Evolutionary conservation across 345 rosid species (phyloP).

Genomic region (Stellera chamaejasme): DNA sequence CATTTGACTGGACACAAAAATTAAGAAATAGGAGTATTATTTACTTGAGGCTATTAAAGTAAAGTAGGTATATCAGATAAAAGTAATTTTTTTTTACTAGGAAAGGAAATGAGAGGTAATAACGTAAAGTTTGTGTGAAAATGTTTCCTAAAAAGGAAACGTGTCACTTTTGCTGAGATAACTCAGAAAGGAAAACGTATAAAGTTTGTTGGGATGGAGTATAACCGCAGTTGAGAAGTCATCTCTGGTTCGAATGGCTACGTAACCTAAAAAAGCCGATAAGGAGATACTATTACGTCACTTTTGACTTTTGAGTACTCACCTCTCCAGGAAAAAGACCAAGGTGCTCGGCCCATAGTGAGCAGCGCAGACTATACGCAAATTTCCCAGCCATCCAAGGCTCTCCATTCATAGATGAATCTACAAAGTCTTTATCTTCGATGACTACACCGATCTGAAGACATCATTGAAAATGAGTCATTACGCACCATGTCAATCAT

Average conservation of each 20-base stretch:
- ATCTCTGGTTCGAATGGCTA: too few species aligned
- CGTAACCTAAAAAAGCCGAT: background rate
- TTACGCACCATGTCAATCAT: too few species aligned
- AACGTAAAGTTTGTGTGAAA: too few species aligned
- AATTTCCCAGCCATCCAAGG: slow-evolving; percentile 87
- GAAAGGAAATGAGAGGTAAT: too few species aligned
- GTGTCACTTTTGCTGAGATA: too few species aligned
- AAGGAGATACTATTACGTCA: background rate
- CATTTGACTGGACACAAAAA: too few species aligned
- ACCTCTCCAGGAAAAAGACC: slow-evolving; percentile 72
- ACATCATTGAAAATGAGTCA: background rate
- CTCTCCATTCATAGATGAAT: slow-evolving; percentile 65
- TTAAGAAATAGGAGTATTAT: too few species aligned
- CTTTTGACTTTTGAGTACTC: slow-evolving; percentile 1
- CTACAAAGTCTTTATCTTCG: slow-evolving; percentile 78
- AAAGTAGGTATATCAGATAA: too few species aligned
- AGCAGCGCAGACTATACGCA: slow-evolving; percentile 60
- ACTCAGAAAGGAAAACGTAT: too few species aligned
- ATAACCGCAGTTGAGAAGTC: background rate
- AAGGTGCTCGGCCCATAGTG: slow-evolving; percentile 87
- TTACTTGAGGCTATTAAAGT: too few species aligned
- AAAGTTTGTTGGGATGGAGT: background rate
- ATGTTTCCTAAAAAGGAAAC: too few species aligned
- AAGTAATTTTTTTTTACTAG: too few species aligned
- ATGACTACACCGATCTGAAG: slow-evolving; percentile 76